A percentile compares a stretch with the other conserved stretches of the same genome.
These are phyloP conservation scores for Candida gorgasii DNA, from an alignment of 805 yeast genomes.

Conservation along the genomic window DNA sequence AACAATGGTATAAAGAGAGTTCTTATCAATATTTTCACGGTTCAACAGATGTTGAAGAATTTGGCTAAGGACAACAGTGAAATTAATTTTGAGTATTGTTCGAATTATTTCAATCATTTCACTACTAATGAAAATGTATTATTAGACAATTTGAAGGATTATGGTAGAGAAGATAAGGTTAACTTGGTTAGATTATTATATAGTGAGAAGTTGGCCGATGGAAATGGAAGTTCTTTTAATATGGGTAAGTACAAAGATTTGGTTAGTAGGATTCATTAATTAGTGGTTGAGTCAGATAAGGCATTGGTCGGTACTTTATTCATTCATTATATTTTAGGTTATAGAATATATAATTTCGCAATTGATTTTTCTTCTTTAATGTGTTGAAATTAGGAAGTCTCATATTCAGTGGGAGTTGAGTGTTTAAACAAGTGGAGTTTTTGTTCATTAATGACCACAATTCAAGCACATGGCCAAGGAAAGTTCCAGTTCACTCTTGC, in stretches of 20 bases:
- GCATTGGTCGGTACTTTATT: neutral
- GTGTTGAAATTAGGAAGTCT: too few relatives aligned
- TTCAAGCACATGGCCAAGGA: too few relatives aligned
- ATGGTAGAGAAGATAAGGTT: slow-evolving; percentile 45
- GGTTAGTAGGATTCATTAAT: slow-evolving; percentile 9
- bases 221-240: slow-evolving; percentile 38
- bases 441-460: too few relatives aligned
- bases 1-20: slow-evolving; percentile 59
- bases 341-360: too few relatives aligned
- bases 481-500: too few relatives aligned
- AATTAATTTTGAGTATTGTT: slow-evolving; percentile 54
- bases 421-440: too few relatives aligned
- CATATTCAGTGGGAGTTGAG: too few relatives aligned
- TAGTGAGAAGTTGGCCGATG: slow-evolving; percentile 44
- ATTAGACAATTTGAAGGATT: slow-evolving; percentile 30
- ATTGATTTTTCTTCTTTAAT: too few relatives aligned
- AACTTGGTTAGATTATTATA: slow-evolving; percentile 56
- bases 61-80: slow-evolving; percentile 50
- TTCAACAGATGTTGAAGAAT: slow-evolving; percentile 69
- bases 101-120: slow-evolving; percentile 58
- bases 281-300: too few relatives aligned
- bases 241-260: slow-evolving; percentile 40
- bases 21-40: slow-evolving; percentile 58
- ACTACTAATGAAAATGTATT: slow-evolving; percentile 50
- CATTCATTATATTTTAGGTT: neutral